Conservation (phyloP, 352 stramenopile genomes). For the Globisporangium middletonii region DNA sequence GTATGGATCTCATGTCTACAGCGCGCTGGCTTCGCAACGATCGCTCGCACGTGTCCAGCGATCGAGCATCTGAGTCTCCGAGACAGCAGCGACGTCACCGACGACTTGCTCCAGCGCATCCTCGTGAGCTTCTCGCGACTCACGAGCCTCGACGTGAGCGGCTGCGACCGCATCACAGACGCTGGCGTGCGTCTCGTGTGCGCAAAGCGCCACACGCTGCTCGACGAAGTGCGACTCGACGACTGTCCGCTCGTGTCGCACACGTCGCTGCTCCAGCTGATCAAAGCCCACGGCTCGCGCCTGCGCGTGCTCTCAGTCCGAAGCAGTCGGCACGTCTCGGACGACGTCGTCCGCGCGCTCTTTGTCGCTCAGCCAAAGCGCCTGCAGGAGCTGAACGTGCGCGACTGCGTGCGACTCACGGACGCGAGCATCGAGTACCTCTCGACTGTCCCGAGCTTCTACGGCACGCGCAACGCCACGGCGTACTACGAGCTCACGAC, state of each 20-base stretch:
- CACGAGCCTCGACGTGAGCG: conserved; percentile 33
- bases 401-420: conserved; percentile 36
- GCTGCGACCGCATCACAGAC: conserved; percentile 57
- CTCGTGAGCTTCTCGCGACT: conserved; percentile 30
- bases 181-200: conserved; percentile 25
- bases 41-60: conserved; percentile 18
- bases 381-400: conserved; percentile 58
- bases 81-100: conserved; percentile 45
- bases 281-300: conserved; percentile 22
- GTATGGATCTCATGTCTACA: conserved; percentile 9
- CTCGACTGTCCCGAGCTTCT: conserved; percentile 42
- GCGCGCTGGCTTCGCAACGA: conserved; percentile 40
- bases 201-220: conserved; percentile 25
- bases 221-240: conserved; percentile 44
- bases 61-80: conserved; percentile 31
- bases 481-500: conserved; percentile 35
- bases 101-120: conserved; percentile 38
- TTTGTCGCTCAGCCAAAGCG: conserved; percentile 35
- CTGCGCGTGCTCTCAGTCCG: conserved; percentile 43
- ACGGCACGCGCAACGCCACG: conserved; percentile 33
- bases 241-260: conserved; percentile 37
- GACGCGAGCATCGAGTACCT: conserved; percentile 56
- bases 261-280: conserved; percentile 25
- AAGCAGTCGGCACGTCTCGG: conserved; percentile 27
- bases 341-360: conserved; percentile 38